Evolutionary conservation across 2,329 filamentous ascomycete species (phyloP), one percentile per base, ranked within the genome.

Genomic region (Apiospora phragmitis): DNA sequence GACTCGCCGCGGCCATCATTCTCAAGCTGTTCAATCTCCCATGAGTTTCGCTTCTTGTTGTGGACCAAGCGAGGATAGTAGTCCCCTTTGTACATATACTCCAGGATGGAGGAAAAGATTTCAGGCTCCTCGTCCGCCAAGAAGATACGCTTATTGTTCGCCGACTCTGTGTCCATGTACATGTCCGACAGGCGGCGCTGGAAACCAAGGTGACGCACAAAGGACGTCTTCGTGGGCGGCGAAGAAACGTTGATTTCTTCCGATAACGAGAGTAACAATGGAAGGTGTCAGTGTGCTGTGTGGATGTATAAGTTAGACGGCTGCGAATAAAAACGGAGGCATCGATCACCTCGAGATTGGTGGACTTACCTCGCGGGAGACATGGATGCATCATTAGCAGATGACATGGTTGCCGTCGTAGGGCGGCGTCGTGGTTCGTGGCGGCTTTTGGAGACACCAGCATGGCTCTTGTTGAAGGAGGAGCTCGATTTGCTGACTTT

Each of bases 41-140:
- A 97, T 68, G 89, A 91, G 80, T 94, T 91, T 70, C 89, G 89
- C 73, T 91, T 90, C 85, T 94, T 94, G 83, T 95, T 94, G 82
- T 94, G 94, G 70, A 94, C 83, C 32, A 97, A 87, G 24, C 92
- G 92, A 3, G 95, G 94, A 76, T 92, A 95, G 84, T 97, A 97
- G 82, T 97, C 95, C 74, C 94, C 94, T 83, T 97, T 97, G 88
- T 97, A 97, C 70, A 98, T 90, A 76, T 92, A 97, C 80, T 98
- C 95, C 70, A 98, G 90, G 14, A 98, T 88, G 7, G 92, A 94
- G 9, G 94, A 97, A 81, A 98, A 95, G 77, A 97, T 92, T 80
- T 97, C 94, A 26, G 95, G 94, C 76, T 95, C 92, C 81, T 97
- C 95, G 72, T 95, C 90, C 1, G 94, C 92, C 1, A 97, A 89